Base-by-base conservation (phyloP, 2,329 filamentous ascomycete species). In the Iodosphaeria phyllophila region DNA sequence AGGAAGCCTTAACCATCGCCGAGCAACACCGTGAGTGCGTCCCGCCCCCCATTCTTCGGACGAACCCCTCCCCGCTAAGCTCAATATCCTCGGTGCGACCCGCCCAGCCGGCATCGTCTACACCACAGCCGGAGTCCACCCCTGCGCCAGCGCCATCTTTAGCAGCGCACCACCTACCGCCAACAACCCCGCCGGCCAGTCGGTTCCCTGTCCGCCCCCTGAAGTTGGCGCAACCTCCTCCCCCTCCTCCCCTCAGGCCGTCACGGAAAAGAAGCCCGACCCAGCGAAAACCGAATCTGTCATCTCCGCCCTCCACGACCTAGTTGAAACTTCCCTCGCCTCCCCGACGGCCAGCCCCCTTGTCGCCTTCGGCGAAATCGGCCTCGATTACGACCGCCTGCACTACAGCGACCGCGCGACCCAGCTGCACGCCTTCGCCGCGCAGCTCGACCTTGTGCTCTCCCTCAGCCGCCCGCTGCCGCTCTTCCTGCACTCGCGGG, bases 301-400 rank as follows among this genome's bases (percentile, higher is more conserved):
- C 41, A 58, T 83, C 13, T 32, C 50, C 1, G 59, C 66, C 16
- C 61, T 95, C n/a, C 60, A 60, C 22, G 42, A 52, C 5, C 55
- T 93, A 3, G 67, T 84, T 4, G 42, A 62, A 3, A 51, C 67
- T 18, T 64, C 69, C 1, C 33, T 48, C 3, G 45, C 49, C 5
- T 36, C 45, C 49, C 24, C 45, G 47, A 20, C 22, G 4, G 33
- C 28, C 14, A 34, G 15, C 30, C 46, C 65, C 0, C 60, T 78
- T 20, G 73, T 80, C 1, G 86, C 89, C 5, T 83, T 93, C 45
- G 89, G 89, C 24, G 89, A 98, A 50, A 82, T 98, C 32, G 89
- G 89, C 2, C 73, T 98, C 4, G 89, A 98, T 52, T 98, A 95
- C 44, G 89, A 98, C 52, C 71, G 89, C 2, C 56, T 98, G 18